phyloP scores from a whole-genome alignment of 2,329 filamentous ascomycete genomes.

The Colletotrichum navitas region DNA sequence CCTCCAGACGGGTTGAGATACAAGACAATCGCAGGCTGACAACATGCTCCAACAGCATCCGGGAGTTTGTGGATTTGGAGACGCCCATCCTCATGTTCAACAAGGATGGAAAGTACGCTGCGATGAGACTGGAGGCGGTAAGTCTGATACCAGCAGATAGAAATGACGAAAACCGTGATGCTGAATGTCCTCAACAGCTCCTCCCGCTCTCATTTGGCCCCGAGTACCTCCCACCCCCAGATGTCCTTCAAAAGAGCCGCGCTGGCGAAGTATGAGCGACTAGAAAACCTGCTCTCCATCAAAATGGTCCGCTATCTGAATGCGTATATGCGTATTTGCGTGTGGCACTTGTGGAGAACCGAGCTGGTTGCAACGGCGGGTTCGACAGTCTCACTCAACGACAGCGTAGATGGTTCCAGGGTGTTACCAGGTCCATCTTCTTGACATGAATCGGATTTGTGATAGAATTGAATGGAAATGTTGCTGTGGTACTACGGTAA shows the following conservation, averaged over 20 bases:
- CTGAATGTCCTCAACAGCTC: constrained; percentile 59
- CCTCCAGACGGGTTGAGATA: neutral
- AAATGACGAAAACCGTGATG: neutral
- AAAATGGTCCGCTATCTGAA: too few relatives aligned
- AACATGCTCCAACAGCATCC: constrained; percentile 68
- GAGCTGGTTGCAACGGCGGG: neutral
- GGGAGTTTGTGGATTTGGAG: constrained; percentile 77
- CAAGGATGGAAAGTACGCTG: constrained; percentile 78
- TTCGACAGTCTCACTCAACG: neutral
- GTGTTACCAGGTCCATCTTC: neutral
- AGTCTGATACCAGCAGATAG: constrained; percentile 41
- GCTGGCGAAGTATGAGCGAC: constrained; percentile 1
- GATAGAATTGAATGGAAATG: neutral
- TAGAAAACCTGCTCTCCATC: neutral
- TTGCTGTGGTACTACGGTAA: neutral
- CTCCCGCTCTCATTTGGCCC: constrained; percentile 78
- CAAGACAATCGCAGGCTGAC: constrained; percentile 13
- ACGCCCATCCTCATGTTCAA: constrained; percentile 95
- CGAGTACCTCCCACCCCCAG: constrained; percentile 63
- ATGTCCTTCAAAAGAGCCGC: constrained; percentile 41
- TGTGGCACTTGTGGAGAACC: neutral
- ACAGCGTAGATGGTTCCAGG: neutral
- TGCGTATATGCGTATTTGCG: neutral
- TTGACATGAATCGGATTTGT: neutral
- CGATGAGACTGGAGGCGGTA: constrained; percentile 77